These are phyloP conservation scores for Paecilomyces sp. DNA, from an alignment of 2,329 filamentous ascomycete species.

Conservation along the genomic window DNA sequence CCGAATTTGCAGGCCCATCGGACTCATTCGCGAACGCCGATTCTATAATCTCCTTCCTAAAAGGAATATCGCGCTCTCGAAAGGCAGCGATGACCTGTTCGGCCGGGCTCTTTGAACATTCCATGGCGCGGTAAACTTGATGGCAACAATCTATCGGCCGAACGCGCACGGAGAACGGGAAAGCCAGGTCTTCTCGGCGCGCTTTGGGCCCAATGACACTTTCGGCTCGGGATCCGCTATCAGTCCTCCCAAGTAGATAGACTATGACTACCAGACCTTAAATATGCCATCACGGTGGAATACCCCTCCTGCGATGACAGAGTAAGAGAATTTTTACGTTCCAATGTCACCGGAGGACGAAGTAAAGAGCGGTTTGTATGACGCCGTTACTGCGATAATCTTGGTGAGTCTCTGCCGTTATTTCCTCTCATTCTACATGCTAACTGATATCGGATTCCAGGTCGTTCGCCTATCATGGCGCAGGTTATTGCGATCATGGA, in stretches of 20 bases:
- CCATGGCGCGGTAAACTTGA: neutral
- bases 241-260: neutral
- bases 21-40: slow-evolving; percentile 17
- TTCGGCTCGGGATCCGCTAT: neutral
- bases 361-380: neutral
- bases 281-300: neutral
- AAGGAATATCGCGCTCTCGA: slow-evolving; percentile 21
- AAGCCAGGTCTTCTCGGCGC: neutral
- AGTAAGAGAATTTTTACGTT: neutral
- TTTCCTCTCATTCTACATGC: neutral
- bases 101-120: neutral
- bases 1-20: slow-evolving; percentile 11
- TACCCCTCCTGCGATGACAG: neutral
- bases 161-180: neutral
- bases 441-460: neutral
- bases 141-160: neutral
- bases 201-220: neutral
- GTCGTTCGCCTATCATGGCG: neutral
- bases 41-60: slow-evolving; percentile 20
- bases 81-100: slow-evolving; percentile 16
- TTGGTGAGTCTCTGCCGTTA: neutral
- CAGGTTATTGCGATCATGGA: neutral
- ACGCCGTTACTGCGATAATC: neutral
- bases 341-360: neutral
- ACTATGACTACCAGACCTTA: neutral